A percentile compares a stretch with the other conserved stretches of the same genome.
These are phyloP conservation scores for Pseudovirgaria hyperparasitica DNA, from an alignment of 2,329 filamentous ascomycete genomes.

Conservation along the genomic window DNA sequence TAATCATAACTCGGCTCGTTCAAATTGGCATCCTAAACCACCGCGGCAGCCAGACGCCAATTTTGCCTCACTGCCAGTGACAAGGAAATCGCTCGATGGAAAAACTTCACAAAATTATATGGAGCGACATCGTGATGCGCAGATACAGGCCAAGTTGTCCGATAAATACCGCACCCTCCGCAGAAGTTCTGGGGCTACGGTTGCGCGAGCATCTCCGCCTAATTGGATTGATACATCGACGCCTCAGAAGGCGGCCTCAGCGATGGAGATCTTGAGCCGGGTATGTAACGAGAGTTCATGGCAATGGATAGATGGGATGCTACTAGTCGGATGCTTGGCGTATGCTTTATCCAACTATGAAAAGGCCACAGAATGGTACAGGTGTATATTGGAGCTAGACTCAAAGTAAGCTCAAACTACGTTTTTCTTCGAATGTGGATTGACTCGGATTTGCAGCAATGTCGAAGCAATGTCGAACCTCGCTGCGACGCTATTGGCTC, in stretches of 20 bases:
- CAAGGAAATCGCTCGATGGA: too few relatives aligned
- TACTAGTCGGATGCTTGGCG: conserved; percentile 80
- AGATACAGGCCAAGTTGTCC: neutral
- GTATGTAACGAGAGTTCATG: conserved; percentile 28
- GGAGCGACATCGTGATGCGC: too few relatives aligned
- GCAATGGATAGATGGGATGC: conserved; percentile 79
- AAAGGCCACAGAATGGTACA: conserved; percentile 64
- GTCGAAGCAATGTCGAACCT: conserved; percentile 91
- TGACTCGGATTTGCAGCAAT: conserved; percentile 42
- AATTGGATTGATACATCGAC: conserved; percentile 17
- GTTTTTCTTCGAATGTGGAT: conserved; percentile 4
- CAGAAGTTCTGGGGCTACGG: conserved; percentile 19
- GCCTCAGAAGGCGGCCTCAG: conserved; percentile 23
- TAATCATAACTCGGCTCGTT: conserved; percentile 34
- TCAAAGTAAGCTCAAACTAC: conserved; percentile 30
- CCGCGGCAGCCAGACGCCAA: conserved; percentile 43
- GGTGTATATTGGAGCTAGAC: conserved; percentile 49
- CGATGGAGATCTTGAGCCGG: conserved; percentile 22
- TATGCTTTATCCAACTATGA: conserved; percentile 81
- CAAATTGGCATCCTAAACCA: conserved; percentile 49
- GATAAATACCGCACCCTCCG: conserved; percentile 13
- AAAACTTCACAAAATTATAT: too few relatives aligned
- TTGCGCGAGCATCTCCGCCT: conserved; percentile 15
- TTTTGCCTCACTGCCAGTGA: too few relatives aligned
- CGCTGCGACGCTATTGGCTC: conserved; percentile 74